A percentile compares a stretch with the other conserved stretches of the same genome.
Evolutionary conservation across 306 rosid genomes (phyloP).

Genomic region (Lathyrus oleraceus): DNA sequence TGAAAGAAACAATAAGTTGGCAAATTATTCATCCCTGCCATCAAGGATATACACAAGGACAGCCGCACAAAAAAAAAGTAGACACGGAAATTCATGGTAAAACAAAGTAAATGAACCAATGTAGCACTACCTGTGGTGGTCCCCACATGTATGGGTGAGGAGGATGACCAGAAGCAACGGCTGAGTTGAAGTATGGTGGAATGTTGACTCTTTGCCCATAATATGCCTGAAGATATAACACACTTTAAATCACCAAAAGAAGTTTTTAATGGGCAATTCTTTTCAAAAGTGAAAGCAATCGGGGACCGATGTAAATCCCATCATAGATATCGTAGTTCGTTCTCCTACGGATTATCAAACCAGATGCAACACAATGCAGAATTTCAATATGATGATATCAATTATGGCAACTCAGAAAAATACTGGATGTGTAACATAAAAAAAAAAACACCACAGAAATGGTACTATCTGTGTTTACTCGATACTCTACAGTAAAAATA

Average conservation of each 20-base stretch:
- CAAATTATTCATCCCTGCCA: constrained; percentile 25
- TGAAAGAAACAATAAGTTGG: constrained; percentile 47
- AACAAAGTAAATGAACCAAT: constrained; percentile 27
- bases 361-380: background rate
- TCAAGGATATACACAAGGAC: constrained; percentile 16
- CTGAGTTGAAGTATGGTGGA: constrained; percentile 80
- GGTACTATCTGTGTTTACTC: too few species aligned
- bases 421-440: background rate
- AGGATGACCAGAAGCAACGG: constrained; percentile 74
- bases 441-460: background rate
- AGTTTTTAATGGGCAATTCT: constrained; percentile 16
- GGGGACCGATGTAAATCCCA: background rate
- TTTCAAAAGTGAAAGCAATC: constrained; percentile 13
- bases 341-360: background rate
- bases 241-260: constrained; percentile 30
- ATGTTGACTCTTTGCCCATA: constrained; percentile 85
- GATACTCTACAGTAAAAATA: too few species aligned
- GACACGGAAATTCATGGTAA: constrained; percentile 10
- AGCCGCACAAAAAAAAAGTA: background rate
- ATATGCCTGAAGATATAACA: constrained; percentile 62
- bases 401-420: background rate
- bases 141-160: constrained; percentile 98
- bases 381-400: background rate
- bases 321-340: constrained; percentile 9
- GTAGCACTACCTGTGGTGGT: constrained; percentile 77